phyloP scores from a whole-genome alignment of 139 green algal genomes.

The Chara braunii region DNA sequence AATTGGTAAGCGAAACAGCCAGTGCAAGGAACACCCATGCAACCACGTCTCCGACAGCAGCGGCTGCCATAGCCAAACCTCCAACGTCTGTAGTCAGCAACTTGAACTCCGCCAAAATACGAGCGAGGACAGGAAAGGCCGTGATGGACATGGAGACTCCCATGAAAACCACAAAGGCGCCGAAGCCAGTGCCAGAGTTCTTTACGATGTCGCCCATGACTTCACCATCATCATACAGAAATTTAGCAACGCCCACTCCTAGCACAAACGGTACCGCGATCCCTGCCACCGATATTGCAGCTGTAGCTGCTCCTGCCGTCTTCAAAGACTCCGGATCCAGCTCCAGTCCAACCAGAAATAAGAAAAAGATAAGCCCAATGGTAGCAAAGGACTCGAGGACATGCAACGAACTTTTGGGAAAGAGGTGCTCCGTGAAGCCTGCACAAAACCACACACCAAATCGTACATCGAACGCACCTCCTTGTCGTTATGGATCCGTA shows the following conservation, averaged over 20 bases:
- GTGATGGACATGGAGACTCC: conserved; percentile 48
- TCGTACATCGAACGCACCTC: too few species aligned
- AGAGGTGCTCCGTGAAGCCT: conserved; percentile 28
- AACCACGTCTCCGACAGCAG: conserved; percentile 28
- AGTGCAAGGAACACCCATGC: conserved; percentile 44
- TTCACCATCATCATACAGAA: conserved; percentile 20
- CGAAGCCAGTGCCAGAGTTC: too few species aligned
- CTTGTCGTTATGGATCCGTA: too few species aligned
- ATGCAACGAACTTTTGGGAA: conserved; percentile 6
- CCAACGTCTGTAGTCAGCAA: conserved; percentile 33
- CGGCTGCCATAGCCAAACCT: conserved; percentile 34
- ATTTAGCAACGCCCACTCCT: conserved; percentile 21
- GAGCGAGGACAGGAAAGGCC: conserved; percentile 44
- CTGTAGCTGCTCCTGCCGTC: conserved; percentile 11
- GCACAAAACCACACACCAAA: too few species aligned
- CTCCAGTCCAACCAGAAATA: conserved; percentile 49
- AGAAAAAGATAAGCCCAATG: conserved; percentile 46
- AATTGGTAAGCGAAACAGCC: conserved; percentile 35
- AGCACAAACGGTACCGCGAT: conserved; percentile 46
- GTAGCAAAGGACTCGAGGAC: conserved; percentile 40
- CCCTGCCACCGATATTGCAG: conserved; percentile 33
- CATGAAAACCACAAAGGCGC: conserved; percentile 43
- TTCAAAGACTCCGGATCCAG: conserved; percentile 36
- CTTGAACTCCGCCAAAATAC: conserved; percentile 38
- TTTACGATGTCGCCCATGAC: too few species aligned